phyloP scores from a whole-genome alignment of 2,329 filamentous ascomycete species.

The Talaromyces sp. region DNA sequence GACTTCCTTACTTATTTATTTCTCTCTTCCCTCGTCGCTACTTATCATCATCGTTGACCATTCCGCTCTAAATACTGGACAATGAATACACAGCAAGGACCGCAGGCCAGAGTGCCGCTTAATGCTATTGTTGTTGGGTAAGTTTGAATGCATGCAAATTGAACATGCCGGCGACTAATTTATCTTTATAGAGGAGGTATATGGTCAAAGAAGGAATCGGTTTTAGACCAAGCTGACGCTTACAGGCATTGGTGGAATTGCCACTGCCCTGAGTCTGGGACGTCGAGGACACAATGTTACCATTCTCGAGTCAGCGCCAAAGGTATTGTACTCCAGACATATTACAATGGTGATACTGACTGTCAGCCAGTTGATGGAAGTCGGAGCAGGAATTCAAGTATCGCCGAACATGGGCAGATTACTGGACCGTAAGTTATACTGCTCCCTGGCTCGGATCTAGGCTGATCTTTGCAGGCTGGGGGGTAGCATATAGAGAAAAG shows the following conservation, averaged over 20 bases:
- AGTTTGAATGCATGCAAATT: slow-evolving; percentile 12
- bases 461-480: slow-evolving; percentile 30
- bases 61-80: too few species aligned
- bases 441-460: not conserved
- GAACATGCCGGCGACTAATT: not conserved
- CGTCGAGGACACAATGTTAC: slow-evolving; percentile 33
- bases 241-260: slow-evolving; percentile 37
- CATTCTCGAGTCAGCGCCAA: slow-evolving; percentile 33
- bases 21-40: not conserved
- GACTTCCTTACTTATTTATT: not conserved
- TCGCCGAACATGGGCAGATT: slow-evolving; percentile 77
- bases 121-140: slow-evolving; percentile 37
- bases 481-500: slow-evolving; percentile 32
- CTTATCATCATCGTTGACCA: not conserved
- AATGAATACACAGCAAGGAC: slow-evolving; percentile 20
- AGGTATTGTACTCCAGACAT: slow-evolving; percentile 22
- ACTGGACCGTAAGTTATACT: slow-evolving; percentile 53
- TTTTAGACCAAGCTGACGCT: not conserved
- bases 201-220: not conserved
- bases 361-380: slow-evolving; percentile 38
- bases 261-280: slow-evolving; percentile 34
- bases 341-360: not conserved
- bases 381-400: slow-evolving; percentile 79
- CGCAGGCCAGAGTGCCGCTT: slow-evolving; percentile 28
- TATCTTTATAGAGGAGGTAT: slow-evolving; percentile 6